Conservation (phyloP, 495 filamentous ascomycete species). For the Annulohypoxylon stygium region DNA sequence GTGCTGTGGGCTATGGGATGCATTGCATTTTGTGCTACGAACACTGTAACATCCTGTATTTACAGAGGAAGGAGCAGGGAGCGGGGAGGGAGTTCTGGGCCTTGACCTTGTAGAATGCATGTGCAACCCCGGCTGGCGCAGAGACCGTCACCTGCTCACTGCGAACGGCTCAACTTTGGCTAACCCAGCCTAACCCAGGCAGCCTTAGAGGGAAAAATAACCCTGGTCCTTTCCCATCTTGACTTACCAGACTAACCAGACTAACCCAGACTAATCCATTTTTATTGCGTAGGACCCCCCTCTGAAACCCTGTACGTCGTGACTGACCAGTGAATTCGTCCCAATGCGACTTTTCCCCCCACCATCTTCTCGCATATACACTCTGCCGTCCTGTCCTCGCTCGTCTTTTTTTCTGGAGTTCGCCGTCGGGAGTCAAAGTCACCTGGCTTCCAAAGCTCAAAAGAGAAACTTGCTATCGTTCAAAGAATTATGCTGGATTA, state of each 20-base stretch:
- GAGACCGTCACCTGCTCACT: conserved; percentile 41
- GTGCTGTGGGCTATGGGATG: not conserved
- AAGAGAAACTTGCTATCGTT: conserved; percentile 21
- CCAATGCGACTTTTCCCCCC: conserved; percentile 39
- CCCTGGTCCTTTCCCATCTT: conserved; percentile 11
- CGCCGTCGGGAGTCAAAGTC: conserved; percentile 38
- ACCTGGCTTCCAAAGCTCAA: conserved; percentile 34
- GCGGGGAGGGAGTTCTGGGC: conserved; percentile 24
- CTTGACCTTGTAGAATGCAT: conserved; percentile 37
- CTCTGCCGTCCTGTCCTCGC: conserved; percentile 10
- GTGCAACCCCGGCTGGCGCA: conserved; percentile 39
- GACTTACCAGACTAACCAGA: conserved; percentile 35
- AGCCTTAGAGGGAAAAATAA: conserved; percentile 4
- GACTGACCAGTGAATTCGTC: conserved; percentile 29
- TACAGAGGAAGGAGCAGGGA: conserved; percentile 1
- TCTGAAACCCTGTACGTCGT: conserved; percentile 30
- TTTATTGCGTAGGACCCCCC: conserved; percentile 21
- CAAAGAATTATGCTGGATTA: conserved; percentile 28
- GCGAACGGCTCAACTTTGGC: conserved; percentile 17
- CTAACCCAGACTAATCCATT: not conserved
- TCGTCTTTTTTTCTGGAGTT: conserved; percentile 31
- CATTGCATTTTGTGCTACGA: conserved; percentile 22
- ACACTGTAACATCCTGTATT: conserved; percentile 20
- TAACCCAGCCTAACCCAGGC: not conserved
- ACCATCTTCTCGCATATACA: conserved; percentile 32